Evolutionary conservation across 1,284 basidiomycete species (phyloP), one percentile per base, ranked within the genome.

Genomic region (Melampsora allii-populina): DNA sequence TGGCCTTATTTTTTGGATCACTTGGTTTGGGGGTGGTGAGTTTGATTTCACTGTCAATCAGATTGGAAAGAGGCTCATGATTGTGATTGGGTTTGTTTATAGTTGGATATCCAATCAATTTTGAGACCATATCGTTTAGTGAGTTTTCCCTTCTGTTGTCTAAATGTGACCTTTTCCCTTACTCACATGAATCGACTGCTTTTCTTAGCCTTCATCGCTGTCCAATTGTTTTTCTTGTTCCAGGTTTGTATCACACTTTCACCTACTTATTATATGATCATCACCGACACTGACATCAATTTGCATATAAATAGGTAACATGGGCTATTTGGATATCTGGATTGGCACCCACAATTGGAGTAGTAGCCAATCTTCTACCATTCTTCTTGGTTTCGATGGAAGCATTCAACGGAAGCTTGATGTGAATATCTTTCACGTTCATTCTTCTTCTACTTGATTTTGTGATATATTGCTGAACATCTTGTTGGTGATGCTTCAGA

Each of bases 351-450:
- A 76, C 75, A 10, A 77, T 79, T 58, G 78, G 78, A 19, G 76
- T 77, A 19, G 76, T 79, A 63, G 77, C 77, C 24, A 79, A 79
- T 42, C 66, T 79, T 29, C 64, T 79, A 17, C 78, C 78, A 6
- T 79, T 79, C 76, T 79, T 79, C 75, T 77, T 79, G 76, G 76
- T 79, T 56, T 77, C 78, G 21, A 78, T 79, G 78, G 78, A 79
- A 42, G 78, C 78, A 0, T 79, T 79, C 75, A 79, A 79, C 67
- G 78, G 78, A 3, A 76, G 77, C 33, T 75, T 79, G 33, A 76
- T 79, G 75, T 76, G 19, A 75, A 73, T 74, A 33, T 73, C 7
- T 21, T 29, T 59, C 5, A 2, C 17, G 7, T n/a, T 27, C 36
- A 21, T 21, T 63, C 45, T 59, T 24, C 24, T 48, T 10, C 9